Evolutionary conservation across 2,329 filamentous ascomycete genomes (phyloP), one percentile per base, ranked within the genome.

Genomic region (Fusarium haematococcum): DNA sequence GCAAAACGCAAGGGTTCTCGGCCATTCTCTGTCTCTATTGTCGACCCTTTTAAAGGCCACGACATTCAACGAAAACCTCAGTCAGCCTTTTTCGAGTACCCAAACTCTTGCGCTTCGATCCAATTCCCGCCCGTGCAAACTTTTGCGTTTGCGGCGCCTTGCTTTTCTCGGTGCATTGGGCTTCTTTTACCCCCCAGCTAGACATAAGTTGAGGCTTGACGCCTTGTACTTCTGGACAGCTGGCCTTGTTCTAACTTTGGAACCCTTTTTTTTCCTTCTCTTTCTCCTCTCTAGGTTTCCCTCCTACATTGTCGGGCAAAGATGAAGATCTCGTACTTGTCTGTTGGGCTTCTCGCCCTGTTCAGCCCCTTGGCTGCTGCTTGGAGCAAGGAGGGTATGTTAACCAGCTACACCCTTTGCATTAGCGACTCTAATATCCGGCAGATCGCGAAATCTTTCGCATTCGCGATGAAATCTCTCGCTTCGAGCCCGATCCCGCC

Each of bases 381-480:
- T 56, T 98, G 95, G 94, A 91, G 91, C 67, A 97, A 97, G 84
- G 94, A 97, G 89, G 94, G 94, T 93, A 84, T 77, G 86, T 82
- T 20, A 33, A 58, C 7, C 20, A 48, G 20, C 35, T 30, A 52
- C 10, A 52, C 61, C 25, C 41, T 52, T 16, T 9, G 18, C 18
- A 64, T 59, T 45, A 13, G 60, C 59, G 50, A 63, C n/a, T 48
- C 56, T 69, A 52, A 77, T 72, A 14, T 11, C n/a, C 27, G 20
- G 56, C 32, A 97, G 97, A 99, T 85, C 95, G 97, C 81, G 97
- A 99, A 85, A 98, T 99, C 86, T 99, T 99, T 87, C 94, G 95
- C 78, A 89, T 99, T 72, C 93, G 93, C 80, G 95, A 98, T 85
- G 97, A 98, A 82, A 90, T 99, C 65, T 85, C 90, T 52, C 87